Percentiles rank a stretch among this genome's conserved stretches.
phyloP scores from a whole-genome alignment of 2,329 filamentous ascomycete genomes.

The Pseudogymnoascus sp. region DNA sequence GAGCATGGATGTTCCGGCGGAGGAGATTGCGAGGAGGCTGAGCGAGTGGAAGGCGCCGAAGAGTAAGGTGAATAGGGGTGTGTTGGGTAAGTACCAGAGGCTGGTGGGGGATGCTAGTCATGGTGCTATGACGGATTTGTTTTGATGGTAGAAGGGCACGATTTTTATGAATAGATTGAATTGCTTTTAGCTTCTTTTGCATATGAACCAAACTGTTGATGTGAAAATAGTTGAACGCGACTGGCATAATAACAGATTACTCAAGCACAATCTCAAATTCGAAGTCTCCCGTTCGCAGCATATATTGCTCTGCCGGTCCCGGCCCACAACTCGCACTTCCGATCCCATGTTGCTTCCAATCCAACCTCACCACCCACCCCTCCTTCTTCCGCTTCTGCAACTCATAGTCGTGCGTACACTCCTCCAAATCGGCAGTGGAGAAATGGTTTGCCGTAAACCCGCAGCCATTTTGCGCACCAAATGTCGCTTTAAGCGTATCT shows the following conservation, averaged over 20 bases:
- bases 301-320: conserved; percentile 42
- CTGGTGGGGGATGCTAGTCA: conserved; percentile 87
- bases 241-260: neutral
- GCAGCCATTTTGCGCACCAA: conserved; percentile 37
- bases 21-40: conserved; percentile 59
- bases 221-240: neutral
- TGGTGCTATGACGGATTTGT: conserved; percentile 80
- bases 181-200: neutral
- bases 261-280: conserved; percentile 9
- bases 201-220: neutral
- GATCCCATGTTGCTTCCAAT: conserved; percentile 54
- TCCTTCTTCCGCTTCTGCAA: conserved; percentile 40
- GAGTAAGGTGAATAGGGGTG: conserved; percentile 69
- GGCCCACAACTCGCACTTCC: conserved; percentile 56
- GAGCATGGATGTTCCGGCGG: conserved; percentile 56
- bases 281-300: conserved; percentile 30
- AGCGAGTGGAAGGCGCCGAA: conserved; percentile 62
- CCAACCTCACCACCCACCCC: conserved; percentile 48
- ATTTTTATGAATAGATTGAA: neutral
- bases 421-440: conserved; percentile 43
- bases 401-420: conserved; percentile 52
- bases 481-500: conserved; percentile 36
- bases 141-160: conserved; percentile 28
- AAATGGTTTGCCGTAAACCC: conserved; percentile 52
- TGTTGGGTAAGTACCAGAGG: conserved; percentile 80